These are phyloP conservation scores for Phytopythium litorale DNA, from an alignment of 352 stramenopile genomes.

Conservation along the genomic window DNA sequence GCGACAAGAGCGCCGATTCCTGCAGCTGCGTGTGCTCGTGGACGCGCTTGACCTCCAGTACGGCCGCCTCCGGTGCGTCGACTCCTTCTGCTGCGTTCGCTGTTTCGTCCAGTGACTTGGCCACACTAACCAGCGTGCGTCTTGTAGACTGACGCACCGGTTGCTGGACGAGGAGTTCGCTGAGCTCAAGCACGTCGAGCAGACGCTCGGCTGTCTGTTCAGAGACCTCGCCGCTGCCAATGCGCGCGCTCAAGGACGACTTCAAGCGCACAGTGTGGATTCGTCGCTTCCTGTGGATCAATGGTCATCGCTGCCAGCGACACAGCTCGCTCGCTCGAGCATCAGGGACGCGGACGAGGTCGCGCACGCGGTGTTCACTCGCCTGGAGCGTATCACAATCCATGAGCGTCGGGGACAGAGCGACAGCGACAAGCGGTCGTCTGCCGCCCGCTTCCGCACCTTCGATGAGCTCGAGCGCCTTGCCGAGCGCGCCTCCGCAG, in stretches of 20 bases:
- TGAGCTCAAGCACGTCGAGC: constrained; percentile 18
- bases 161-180: constrained; percentile 28
- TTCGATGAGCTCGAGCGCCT: constrained; percentile 27
- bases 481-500: constrained; percentile 7
- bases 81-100: too few relatives aligned
- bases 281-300: not conserved
- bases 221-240: constrained; percentile 6
- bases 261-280: constrained; percentile 6
- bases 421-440: not conserved
- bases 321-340: not conserved
- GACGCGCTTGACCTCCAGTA: constrained; percentile 36
- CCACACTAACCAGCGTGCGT: not conserved
- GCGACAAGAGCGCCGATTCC: constrained; percentile 36
- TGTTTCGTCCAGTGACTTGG: too few relatives aligned
- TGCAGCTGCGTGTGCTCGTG: constrained; percentile 23
- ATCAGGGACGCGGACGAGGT: constrained; percentile 5
- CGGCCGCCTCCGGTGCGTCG: constrained; percentile 31
- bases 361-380: constrained; percentile 1
- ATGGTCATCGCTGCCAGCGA: not conserved
- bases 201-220: constrained; percentile 13
- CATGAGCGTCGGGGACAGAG: not conserved
- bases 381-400: constrained; percentile 5
- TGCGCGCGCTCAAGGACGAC: constrained; percentile 9
- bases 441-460: constrained; percentile 11
- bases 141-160: constrained; percentile 22